Percentiles rank a stretch among this genome's conserved stretches.
These are phyloP conservation scores for Hanseniaspora meyeri DNA, from an alignment of 805 yeast genomes.

Conservation along the genomic window DNA sequence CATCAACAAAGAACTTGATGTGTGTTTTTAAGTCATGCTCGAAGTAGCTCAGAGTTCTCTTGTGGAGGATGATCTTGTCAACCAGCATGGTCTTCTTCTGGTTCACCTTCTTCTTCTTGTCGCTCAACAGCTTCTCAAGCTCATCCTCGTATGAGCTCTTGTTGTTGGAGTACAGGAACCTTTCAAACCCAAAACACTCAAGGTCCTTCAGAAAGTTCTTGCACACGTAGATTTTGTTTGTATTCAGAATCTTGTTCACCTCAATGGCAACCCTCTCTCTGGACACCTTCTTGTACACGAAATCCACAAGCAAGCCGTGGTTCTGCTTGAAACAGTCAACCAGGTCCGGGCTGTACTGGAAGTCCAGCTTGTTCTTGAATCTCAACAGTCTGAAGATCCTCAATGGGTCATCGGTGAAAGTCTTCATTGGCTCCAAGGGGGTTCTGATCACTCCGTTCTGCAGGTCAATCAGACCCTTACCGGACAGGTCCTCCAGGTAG, in stretches of 20 bases:
- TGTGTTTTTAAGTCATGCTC: background rate
- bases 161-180: conserved; percentile 8
- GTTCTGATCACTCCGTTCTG: conserved; percentile 62
- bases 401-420: conserved; percentile 89
- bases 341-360: conserved; percentile 40
- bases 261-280: conserved; percentile 86
- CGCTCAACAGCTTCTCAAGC: background rate
- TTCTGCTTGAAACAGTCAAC: conserved; percentile 38
- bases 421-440: conserved; percentile 65
- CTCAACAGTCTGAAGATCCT: conserved; percentile 75
- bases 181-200: background rate
- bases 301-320: conserved; percentile 46
- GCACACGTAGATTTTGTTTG: background rate
- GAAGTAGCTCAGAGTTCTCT: background rate
- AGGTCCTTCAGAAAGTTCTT: conserved; percentile 3
- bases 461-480: conserved; percentile 61
- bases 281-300: conserved; percentile 63
- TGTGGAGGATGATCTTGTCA: conserved; percentile 1
- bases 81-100: background rate
- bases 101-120: background rate
- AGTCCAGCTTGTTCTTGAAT: conserved; percentile 70
- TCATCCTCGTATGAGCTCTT: background rate
- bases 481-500: conserved; percentile 75
- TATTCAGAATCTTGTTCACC: conserved; percentile 52
- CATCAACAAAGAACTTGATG: background rate